Base-by-base conservation (phyloP, 768 basidiomycete species). In the Tremella fuciformis region DNA sequence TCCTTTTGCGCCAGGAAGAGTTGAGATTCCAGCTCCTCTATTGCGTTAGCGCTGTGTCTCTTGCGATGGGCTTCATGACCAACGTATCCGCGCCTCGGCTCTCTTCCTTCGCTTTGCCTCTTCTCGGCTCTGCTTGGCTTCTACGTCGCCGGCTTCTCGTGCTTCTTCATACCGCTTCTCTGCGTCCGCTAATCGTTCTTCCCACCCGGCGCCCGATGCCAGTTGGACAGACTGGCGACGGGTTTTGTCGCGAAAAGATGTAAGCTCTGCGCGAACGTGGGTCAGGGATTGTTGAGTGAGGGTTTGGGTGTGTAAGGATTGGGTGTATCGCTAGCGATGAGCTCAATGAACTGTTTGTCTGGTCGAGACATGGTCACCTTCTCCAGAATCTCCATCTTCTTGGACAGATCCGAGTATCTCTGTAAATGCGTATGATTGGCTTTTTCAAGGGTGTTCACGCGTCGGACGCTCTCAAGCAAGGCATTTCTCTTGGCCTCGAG, bases 271-370 rank as follows among this genome's bases (percentile, higher is more conserved):
- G 37, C 75, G 65, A n/a, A 76, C 73, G 34, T 73, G 70, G 0
- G 75, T 74, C 34, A 76, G 64, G 38, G 73, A 71, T 57, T 74
- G 73, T 53, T 76, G 73, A 21, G 75, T 73, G 4, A 76, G 52
- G 0, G 67, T 73, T 41, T 74, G 75, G 22, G 75, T 73, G 49
- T 74, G 73, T 29, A 74, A 59, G 2, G 73, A 59, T 64, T 73
- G 73, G 1, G 73, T 74, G 19, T 74, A 71, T 13, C 73, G 60
- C 74, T 73, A 53, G 21, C 46, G n/a, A 25, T 51, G 46, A 42
- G 42, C 58, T 11, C 54, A 18, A 50, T 50, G 21, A 24, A 4
- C 29, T 4, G 29, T 34, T 34, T 11, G 29, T 34, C 29, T 34
- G 29, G 29, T 34, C 11, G 29, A 34, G 29, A 34, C 6, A 34